Percentiles rank a stretch among this genome's conserved stretches.
Evolutionary conservation across 768 basidiomycete species (phyloP).

Genomic region (Tricholoma flavovirens): DNA sequence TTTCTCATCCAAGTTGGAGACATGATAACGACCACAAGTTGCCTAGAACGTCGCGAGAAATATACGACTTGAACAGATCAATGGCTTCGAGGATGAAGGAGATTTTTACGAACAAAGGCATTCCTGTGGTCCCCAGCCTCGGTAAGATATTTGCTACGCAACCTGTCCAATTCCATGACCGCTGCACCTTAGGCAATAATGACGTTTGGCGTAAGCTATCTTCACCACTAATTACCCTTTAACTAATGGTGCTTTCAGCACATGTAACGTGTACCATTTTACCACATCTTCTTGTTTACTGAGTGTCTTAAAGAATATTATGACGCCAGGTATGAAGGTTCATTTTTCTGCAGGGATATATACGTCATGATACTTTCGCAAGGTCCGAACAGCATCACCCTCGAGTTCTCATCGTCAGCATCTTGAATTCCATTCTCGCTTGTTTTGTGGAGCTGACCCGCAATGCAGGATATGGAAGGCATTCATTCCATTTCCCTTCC

Average conservation of each 20-base stretch:
- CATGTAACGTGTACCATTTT: conserved; percentile 40
- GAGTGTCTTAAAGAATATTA: conserved; percentile 46
- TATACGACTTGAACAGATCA: conserved; percentile 65
- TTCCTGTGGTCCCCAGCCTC: conserved; percentile 78
- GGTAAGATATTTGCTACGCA: conserved; percentile 33
- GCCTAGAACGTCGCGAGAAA: conserved; percentile 79
- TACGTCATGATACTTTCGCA: conserved; percentile 9
- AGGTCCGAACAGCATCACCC: conserved; percentile 68
- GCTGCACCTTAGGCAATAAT: conserved; percentile 63
- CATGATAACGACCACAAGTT: conserved; percentile 79
- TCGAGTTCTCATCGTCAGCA: conserved; percentile 62
- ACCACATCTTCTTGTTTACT: conserved; percentile 5
- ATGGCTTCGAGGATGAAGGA: conserved; percentile 67
- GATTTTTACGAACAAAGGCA: conserved; percentile 62
- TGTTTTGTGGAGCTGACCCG: not conserved
- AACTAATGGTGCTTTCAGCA: conserved; percentile 31
- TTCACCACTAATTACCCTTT: conserved; percentile 4
- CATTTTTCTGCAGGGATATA: conserved; percentile 3
- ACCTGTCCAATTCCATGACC: not conserved
- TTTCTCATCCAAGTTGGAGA: conserved; percentile 30
- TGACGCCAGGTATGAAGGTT: conserved; percentile 47
- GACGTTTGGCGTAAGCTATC: conserved; percentile 76
- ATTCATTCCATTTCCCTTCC: conserved; percentile 75
- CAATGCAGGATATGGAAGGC: conserved; percentile 64
- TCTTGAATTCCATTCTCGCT: conserved; percentile 39